phyloP scores from a whole-genome alignment of 495 filamentous ascomycete genomes.

The Penicillium simplicissimum region DNA sequence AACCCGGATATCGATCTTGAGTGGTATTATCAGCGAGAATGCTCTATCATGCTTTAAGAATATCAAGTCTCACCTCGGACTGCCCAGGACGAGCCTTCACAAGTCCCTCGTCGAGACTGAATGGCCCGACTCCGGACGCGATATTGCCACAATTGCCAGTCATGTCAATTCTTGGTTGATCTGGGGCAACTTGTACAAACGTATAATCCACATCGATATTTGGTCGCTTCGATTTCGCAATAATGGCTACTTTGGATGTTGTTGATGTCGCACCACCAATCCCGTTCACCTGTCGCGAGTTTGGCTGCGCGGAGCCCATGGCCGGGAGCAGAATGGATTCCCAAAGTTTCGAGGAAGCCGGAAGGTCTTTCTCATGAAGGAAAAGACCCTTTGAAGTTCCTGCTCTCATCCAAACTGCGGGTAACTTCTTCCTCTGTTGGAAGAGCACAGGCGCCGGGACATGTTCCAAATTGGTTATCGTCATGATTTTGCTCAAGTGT shows the following conservation, averaged over 20 bases:
- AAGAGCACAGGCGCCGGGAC: neutral
- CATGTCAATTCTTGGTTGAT: slow-evolving; percentile 34
- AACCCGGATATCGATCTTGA: slow-evolving; percentile 32
- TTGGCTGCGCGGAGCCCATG: slow-evolving; percentile 30
- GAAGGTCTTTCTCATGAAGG: slow-evolving; percentile 35
- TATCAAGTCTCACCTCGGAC: slow-evolving; percentile 21
- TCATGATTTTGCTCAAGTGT: neutral
- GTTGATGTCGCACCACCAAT: slow-evolving; percentile 42
- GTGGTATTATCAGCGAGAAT: neutral
- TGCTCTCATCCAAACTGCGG: slow-evolving; percentile 40
- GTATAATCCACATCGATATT: slow-evolving; percentile 42
- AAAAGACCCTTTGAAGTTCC: slow-evolving; percentile 44
- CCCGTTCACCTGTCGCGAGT: slow-evolving; percentile 35
- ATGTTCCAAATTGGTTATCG: slow-evolving; percentile 7
- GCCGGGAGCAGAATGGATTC: slow-evolving; percentile 32
- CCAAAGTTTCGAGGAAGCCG: slow-evolving; percentile 23
- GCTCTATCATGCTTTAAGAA: too few species aligned
- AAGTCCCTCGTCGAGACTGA: slow-evolving; percentile 38
- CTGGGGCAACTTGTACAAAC: slow-evolving; percentile 37
- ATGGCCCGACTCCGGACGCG: slow-evolving; percentile 38
- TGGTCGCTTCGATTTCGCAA: slow-evolving; percentile 28
- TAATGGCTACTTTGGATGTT: slow-evolving; percentile 42
- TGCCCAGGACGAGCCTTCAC: slow-evolving; percentile 23
- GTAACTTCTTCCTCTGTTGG: slow-evolving; percentile 15
- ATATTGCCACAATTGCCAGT: slow-evolving; percentile 48